Conservation (phyloP, 2,329 filamentous ascomycete species). For the Hypomyces rosellus region DNA sequence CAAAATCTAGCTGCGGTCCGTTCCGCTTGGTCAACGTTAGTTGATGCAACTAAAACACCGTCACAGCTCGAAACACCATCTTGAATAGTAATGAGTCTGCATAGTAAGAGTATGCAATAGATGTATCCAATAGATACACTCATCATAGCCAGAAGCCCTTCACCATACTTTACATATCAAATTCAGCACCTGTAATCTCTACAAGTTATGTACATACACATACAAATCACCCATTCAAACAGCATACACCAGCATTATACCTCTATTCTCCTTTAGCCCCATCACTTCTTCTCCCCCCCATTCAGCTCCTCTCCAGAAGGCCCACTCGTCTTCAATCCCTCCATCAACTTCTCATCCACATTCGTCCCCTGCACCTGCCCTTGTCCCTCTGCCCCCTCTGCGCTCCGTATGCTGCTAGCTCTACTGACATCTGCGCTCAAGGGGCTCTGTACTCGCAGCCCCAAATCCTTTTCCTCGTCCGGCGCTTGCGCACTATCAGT, state of each 20-base stretch:
- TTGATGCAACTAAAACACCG: too few species aligned
- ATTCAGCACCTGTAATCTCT: too few species aligned
- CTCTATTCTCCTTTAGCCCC: background rate
- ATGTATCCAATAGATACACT: too few species aligned
- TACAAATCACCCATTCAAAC: too few species aligned
- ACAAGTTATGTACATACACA: too few species aligned
- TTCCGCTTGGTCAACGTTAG: too few species aligned
- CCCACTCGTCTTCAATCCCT: constrained; percentile 31
- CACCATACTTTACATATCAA: too few species aligned
- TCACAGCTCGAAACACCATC: too few species aligned
- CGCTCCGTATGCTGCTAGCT: constrained; percentile 60
- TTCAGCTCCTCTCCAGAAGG: constrained; percentile 28
- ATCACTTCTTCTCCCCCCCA: constrained; percentile 1
- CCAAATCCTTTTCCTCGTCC: constrained; percentile 55
- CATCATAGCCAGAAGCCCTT: too few species aligned
- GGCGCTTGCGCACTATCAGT: constrained; percentile 38
- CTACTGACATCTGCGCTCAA: constrained; percentile 62
- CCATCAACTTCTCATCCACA: constrained; percentile 19
- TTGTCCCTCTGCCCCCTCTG: constrained; percentile 14
- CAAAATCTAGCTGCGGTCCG: too few species aligned
- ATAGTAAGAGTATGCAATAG: too few species aligned
- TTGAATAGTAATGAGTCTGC: too few species aligned
- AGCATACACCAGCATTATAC: background rate
- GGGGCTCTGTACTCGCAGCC: constrained; percentile 58
- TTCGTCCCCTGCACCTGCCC: constrained; percentile 8